Base-by-base conservation (phyloP, 805 yeast genomes). In the Wickerhamomyces ciferrii region DNA sequence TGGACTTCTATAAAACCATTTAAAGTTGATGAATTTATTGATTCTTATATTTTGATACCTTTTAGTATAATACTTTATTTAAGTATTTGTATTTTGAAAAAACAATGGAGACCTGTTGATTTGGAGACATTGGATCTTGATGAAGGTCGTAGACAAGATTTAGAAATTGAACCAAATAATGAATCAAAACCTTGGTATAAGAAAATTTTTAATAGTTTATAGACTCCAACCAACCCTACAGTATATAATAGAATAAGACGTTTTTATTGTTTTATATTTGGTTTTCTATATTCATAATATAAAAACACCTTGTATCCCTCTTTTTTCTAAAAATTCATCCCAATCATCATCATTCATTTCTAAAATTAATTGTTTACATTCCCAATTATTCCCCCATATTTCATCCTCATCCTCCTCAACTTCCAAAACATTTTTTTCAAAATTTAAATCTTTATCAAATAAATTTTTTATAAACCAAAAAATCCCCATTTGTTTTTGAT, bases 11-110 rank as follows among this genome's bases (percentile, higher is more conserved):
- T 75, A 54, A 71, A 72, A 52, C 79, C 80, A 0, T 75, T 75
- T 50, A 63, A 63, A 39, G 76, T 70, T 48, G 71, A 75, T 20
- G 71, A 58, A 57, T 77, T 76, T 54, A 73, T 77, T 43, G 90
- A 83, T 61, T 78, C 83, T 5, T 84, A 84, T 56, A 74, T 84
- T 46, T 60, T 84, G 53, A 54, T 84, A 13, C 87, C 89, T 3
- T 66, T 83, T 27, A 78, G 76, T 44, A 63, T 70, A n/a, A 54
- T 79, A 48, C 43, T 72, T 54, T 64, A 70, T 65, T 49, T 74
- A 56, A 59, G 49, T 60, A 47, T 63, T 66, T 54, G 58, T 63
- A 39, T 76, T 69, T 15, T 66, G 65, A 67, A 70, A 48, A 61
- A 58, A 47, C 50, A 57, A 1, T 70, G 75, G 20, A 70, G 65